Conservation (phyloP, 768 basidiomycete genomes). For the Auriscalpium vulgare region DNA sequence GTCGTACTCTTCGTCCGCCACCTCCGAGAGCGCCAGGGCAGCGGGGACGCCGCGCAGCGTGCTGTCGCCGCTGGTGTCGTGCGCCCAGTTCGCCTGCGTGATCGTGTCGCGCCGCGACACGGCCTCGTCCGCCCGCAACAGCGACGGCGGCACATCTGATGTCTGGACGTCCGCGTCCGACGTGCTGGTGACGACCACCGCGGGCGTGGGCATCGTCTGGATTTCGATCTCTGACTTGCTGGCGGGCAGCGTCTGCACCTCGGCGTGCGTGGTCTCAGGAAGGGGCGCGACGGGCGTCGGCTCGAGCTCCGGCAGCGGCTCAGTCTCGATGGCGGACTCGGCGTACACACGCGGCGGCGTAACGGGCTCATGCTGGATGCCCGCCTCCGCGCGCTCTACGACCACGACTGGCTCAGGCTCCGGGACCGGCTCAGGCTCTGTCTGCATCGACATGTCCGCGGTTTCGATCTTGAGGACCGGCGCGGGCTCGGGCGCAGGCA, state of each 20-base stretch:
- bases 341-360: constrained; percentile 13
- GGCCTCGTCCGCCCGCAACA: constrained; percentile 10
- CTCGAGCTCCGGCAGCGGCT: constrained; percentile 18
- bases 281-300: constrained; percentile 2
- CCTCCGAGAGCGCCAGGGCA: constrained; percentile 13
- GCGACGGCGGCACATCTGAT: background rate
- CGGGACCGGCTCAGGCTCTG: constrained; percentile 18
- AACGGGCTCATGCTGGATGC: constrained; percentile 38
- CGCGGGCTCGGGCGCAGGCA: constrained; percentile 12
- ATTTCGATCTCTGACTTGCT: constrained; percentile 26
- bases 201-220: constrained; percentile 21
- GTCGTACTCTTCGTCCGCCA: constrained; percentile 34
- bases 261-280: constrained; percentile 14
- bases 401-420: background rate
- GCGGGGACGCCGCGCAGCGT: constrained; percentile 18
- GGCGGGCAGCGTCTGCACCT: constrained; percentile 30
- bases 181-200: constrained; percentile 7
- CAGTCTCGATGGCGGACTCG: constrained; percentile 13
- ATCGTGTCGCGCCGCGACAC: constrained; percentile 6
- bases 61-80: constrained; percentile 24
- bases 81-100: constrained; percentile 10
- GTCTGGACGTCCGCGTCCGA: constrained; percentile 17
- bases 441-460: constrained; percentile 25
- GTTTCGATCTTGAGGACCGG: constrained; percentile 13
- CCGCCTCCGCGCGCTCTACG: constrained; percentile 34